phyloP scores from a whole-genome alignment of 2,329 filamentous ascomycete genomes.

The Xylaria sp. region DNA sequence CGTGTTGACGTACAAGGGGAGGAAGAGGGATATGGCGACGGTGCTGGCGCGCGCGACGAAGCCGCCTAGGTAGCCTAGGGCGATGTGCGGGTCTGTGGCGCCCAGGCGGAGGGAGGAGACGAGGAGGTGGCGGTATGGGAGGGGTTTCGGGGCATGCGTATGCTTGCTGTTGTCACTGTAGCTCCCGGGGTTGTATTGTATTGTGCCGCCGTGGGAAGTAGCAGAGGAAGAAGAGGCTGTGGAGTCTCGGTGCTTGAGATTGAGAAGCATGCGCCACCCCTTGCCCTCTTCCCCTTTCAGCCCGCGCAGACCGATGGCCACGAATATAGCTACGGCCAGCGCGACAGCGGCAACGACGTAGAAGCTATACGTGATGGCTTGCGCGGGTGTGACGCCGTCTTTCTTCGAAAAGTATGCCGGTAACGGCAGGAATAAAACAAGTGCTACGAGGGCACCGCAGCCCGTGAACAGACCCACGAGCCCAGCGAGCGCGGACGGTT shows the following conservation, averaged over 20 bases:
- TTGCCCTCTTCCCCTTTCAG: slow-evolving; percentile 81
- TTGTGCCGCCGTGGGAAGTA: background rate
- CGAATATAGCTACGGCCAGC: slow-evolving; percentile 76
- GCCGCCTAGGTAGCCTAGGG: slow-evolving; percentile 88
- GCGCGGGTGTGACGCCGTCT: slow-evolving; percentile 75
- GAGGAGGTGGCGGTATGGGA: slow-evolving; percentile 70
- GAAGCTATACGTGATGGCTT: slow-evolving; percentile 85
- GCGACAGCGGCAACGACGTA: slow-evolving; percentile 84
- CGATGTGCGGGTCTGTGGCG: slow-evolving; percentile 79
- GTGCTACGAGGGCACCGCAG: slow-evolving; percentile 86
- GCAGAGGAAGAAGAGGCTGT: slow-evolving; percentile 3
- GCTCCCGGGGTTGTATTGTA: background rate
- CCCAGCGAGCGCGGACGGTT: slow-evolving; percentile 76
- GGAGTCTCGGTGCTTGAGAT: slow-evolving; percentile 43
- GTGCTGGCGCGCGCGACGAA: slow-evolving; percentile 95
- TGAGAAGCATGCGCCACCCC: slow-evolving; percentile 71
- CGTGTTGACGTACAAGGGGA: slow-evolving; percentile 91
- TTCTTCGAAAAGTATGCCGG: slow-evolving; percentile 80
- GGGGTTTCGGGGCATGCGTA: slow-evolving; percentile 44
- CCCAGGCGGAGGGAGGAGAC: slow-evolving; percentile 74
- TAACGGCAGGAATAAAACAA: slow-evolving; percentile 85
- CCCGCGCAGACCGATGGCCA: slow-evolving; percentile 79
- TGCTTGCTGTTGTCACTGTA: slow-evolving; percentile 9
- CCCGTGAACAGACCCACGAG: slow-evolving; percentile 94
- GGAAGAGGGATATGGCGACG: slow-evolving; percentile 93